Evolutionary conservation across 2,329 filamentous ascomycete genomes (phyloP), one percentile per base, ranked within the genome.

Genomic region (Aspergillus cejpii): DNA sequence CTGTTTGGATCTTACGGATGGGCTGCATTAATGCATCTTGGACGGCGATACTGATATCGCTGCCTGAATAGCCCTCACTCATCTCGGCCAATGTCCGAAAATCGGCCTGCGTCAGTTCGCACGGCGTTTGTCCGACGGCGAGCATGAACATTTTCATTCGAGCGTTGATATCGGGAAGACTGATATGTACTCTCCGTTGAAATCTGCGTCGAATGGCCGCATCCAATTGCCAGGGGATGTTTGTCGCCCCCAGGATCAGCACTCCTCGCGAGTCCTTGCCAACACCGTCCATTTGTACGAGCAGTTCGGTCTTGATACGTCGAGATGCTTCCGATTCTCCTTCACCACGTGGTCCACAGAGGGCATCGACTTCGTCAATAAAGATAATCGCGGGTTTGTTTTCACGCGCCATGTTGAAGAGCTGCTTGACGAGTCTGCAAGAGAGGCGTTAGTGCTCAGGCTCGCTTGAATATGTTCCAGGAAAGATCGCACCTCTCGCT

Each of bases 251-350:
- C 3, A 98, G 79, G 31, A 98, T 94, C 19, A 98, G 75, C 6
- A 98, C 91, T 15, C 91, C 92, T 59, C 85, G 89, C 51, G 85
- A 91, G 68, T 98, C 92, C 52, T 94, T 91, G 51, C 92, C 94
- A 7, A 98, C 92, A 70, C 92, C 94, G 59, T 98, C 92, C 92
- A 98, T 98, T 69, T 98, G 92, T 14, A 98, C 91, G 11, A 98
- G 81, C 61, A 98, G 82, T 69, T 98, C 92, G 0, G 92, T 98
- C 73, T 98, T 98, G 76, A 98, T 98, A 65, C 92, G 85, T 49
- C 92, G 81, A 41, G 90, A 96, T 1, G 94, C 92, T 74, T 98
- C 92, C 1, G 90, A 96, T 73, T 98, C 94, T 64, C 92, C 92
- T 76, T 98, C 92, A 38, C 81, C 82, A 60, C 92, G 81, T 6